phyloP scores from a whole-genome alignment of 768 basidiomycete genomes.

The Pisolithus orientalis region DNA sequence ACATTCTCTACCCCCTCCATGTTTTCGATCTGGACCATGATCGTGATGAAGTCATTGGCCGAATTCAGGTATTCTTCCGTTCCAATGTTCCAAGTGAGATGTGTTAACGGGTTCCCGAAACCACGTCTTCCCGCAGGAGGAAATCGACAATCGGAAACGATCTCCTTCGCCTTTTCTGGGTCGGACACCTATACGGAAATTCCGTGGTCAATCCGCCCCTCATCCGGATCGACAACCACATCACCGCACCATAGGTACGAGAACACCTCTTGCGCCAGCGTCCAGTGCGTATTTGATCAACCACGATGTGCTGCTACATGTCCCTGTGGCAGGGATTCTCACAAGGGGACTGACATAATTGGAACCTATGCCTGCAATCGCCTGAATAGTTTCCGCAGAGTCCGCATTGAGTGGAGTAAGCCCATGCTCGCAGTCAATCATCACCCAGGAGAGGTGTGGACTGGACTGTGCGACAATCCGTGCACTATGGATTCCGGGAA shows the following conservation, averaged over 20 bases:
- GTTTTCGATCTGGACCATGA: slow-evolving; percentile 67
- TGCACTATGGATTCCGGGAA: slow-evolving; percentile 53
- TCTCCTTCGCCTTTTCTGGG: slow-evolving; percentile 47
- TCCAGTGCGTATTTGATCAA: slow-evolving; percentile 70
- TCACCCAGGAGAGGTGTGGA: slow-evolving; percentile 53
- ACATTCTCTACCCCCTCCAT: slow-evolving; percentile 53
- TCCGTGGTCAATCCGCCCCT: neutral
- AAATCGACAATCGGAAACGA: slow-evolving; percentile 54
- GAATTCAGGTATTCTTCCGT: slow-evolving; percentile 43
- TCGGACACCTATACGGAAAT: slow-evolving; percentile 42
- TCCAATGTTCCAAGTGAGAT: slow-evolving; percentile 49
- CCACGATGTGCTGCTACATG: slow-evolving; percentile 51
- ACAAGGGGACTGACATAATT: slow-evolving; percentile 50
- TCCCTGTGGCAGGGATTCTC: slow-evolving; percentile 58
- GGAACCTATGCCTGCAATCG: slow-evolving; percentile 41
- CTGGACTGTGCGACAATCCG: slow-evolving; percentile 53
- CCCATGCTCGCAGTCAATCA: slow-evolving; percentile 67
- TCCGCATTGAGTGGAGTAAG: slow-evolving; percentile 49
- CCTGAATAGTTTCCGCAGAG: slow-evolving; percentile 49
- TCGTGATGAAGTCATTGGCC: slow-evolving; percentile 50
- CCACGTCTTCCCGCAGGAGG: slow-evolving; percentile 59
- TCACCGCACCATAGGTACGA: slow-evolving; percentile 58
- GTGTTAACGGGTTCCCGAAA: slow-evolving; percentile 60
- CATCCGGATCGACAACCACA: neutral
- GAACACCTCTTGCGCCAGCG: slow-evolving; percentile 56